Evolutionary conservation across 140 eudicot species (phyloP).

Genomic region (Flaveria floridana): DNA sequence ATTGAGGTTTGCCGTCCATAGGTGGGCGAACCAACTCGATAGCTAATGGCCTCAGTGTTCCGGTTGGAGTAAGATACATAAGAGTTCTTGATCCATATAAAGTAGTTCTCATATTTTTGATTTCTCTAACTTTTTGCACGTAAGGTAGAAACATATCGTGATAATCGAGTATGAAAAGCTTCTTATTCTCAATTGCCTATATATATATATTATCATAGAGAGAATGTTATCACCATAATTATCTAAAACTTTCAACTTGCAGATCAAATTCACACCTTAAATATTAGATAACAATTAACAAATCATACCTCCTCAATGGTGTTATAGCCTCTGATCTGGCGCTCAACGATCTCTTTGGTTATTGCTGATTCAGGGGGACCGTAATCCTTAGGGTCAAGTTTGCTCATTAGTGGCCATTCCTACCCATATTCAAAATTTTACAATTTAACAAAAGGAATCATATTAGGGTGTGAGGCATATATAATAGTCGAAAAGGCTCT

Average conservation of each 20-base stretch:
- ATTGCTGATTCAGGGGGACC: slow-evolving; percentile 80
- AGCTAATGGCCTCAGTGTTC: slow-evolving; percentile 48
- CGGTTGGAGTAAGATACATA: slow-evolving; percentile 38
- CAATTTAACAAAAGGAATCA: background rate
- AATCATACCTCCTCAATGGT: slow-evolving; percentile 50
- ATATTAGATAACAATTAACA: background rate
- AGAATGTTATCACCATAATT: no score
- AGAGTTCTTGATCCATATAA: slow-evolving; percentile 47
- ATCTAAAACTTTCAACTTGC: background rate
- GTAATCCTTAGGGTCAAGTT: slow-evolving; percentile 58
- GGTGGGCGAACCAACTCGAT: slow-evolving; percentile 58
- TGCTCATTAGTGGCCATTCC: slow-evolving; percentile 78
- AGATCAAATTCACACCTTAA: background rate
- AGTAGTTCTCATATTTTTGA: slow-evolving; percentile 32
- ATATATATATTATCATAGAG: background rate
- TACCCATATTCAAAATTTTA: slow-evolving; percentile 21
- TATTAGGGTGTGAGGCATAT: no score
- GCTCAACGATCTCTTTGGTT: slow-evolving; percentile 57
- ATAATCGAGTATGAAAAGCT: slow-evolving; percentile 58
- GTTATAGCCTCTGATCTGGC: slow-evolving; percentile 51
- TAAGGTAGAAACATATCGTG: slow-evolving; percentile 60
- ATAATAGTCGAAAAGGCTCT: no score
- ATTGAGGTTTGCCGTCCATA: slow-evolving; percentile 45
- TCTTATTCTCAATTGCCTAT: slow-evolving; percentile 51
- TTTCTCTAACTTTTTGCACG: slow-evolving; percentile 41